A percentile compares a stretch with the other conserved stretches of the same genome.
These are phyloP conservation scores for Lagerstroemia speciosa DNA, from an alignment of 345 rosid species.

Conservation along the genomic window DNA sequence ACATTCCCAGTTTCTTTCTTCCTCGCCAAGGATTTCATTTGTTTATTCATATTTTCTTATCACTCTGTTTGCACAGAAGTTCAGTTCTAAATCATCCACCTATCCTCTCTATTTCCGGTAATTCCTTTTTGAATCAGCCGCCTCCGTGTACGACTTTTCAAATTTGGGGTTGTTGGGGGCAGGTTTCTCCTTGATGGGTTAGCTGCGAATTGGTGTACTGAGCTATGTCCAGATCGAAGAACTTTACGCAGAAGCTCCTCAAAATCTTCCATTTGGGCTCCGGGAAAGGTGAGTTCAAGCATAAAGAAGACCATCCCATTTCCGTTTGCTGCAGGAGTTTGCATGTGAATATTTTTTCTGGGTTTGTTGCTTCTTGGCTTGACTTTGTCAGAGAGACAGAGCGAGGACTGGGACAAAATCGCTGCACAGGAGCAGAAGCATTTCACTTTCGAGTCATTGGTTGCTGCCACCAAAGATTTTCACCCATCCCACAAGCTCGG, in stretches of 20 bases:
- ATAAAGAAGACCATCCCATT: background rate
- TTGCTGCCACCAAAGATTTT: conserved; percentile 70
- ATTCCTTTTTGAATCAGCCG: background rate
- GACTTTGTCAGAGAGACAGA: conserved; percentile 21
- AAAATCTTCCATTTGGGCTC: conserved; percentile 46
- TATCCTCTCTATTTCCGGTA: too few species aligned
- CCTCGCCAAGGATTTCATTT: background rate
- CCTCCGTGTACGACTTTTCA: background rate
- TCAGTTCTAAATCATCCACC: too few species aligned
- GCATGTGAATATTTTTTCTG: background rate
- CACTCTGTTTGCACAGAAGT: too few species aligned
- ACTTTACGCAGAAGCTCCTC: conserved; percentile 36
- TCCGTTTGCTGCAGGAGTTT: background rate
- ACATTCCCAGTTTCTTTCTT: background rate
- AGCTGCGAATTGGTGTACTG: conserved; percentile 4
- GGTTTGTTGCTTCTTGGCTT: conserved; percentile 8
- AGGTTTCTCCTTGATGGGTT: background rate
- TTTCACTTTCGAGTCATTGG: conserved; percentile 54
- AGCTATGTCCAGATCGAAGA: conserved; percentile 41
- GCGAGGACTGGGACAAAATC: conserved; percentile 56
- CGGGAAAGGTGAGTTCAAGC: conserved; percentile 32
- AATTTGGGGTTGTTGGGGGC: background rate
- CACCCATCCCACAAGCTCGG: conserved; percentile 75
- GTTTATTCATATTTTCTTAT: too few species aligned
- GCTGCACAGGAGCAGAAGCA: conserved; percentile 80